Evolutionary conservation across 1,284 basidiomycete species (phyloP).

Genomic region (Psilocybe mexicana): DNA sequence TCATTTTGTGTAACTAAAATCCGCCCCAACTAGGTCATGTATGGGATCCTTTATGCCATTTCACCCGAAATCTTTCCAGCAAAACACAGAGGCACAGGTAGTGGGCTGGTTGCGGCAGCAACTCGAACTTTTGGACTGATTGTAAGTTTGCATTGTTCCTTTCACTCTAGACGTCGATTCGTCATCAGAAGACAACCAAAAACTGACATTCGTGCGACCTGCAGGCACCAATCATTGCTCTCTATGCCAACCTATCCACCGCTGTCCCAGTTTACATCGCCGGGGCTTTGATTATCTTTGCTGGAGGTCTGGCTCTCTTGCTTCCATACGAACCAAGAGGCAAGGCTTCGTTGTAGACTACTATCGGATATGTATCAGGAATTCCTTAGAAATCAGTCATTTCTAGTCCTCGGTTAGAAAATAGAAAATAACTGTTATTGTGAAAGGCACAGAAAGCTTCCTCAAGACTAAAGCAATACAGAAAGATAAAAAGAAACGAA

Average conservation of each 20-base stretch:
- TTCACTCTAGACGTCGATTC: too few relatives aligned
- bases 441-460: too few relatives aligned
- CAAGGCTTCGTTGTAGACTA: conserved; percentile 51
- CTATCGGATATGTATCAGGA: not conserved
- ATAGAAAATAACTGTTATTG: too few relatives aligned
- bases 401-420: too few relatives aligned
- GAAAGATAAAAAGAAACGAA: too few relatives aligned
- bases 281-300: conserved; percentile 62
- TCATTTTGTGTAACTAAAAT: not conserved
- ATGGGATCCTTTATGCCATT: conserved; percentile 69
- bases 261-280: conserved; percentile 73
- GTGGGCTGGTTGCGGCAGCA: conserved; percentile 61
- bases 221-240: conserved; percentile 66
- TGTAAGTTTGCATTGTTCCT: conserved; percentile 31
- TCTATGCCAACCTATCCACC: conserved; percentile 60
- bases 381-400: not conserved
- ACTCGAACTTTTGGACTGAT: conserved; percentile 67
- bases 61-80: conserved; percentile 73
- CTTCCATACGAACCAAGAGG: conserved; percentile 75
- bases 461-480: too few relatives aligned
- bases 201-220: not conserved
- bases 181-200: too few relatives aligned
- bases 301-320: conserved; percentile 61
- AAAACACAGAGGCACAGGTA: conserved; percentile 72
- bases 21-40: conserved; percentile 54